phyloP scores from a whole-genome alignment of 306 rosid genomes.

The Sechiopsis laciniata region DNA sequence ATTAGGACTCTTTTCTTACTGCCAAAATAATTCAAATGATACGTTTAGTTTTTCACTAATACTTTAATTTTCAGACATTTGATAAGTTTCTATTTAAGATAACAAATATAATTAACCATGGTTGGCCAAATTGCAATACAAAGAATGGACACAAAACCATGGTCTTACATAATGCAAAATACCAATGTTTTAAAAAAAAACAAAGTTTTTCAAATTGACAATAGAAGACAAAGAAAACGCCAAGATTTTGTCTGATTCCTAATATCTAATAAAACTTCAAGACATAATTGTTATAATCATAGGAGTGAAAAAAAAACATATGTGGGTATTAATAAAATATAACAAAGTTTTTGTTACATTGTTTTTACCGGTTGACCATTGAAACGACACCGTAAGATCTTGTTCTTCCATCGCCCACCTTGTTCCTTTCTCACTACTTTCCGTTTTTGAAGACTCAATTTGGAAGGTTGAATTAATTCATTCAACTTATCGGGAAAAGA shows the following conservation, averaged over 20 bases:
- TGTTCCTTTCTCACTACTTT: conserved; percentile 14
- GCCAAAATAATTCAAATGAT: no score
- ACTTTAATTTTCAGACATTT: background rate
- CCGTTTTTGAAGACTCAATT: background rate
- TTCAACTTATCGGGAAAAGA: no score
- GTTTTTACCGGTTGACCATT: background rate
- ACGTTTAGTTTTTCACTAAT: no score
- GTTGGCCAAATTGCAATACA: background rate
- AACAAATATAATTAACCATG: no score
- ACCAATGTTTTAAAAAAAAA: background rate
- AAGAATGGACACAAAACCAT: background rate
- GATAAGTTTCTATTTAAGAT: background rate
- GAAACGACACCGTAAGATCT: background rate
- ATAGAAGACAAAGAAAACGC: conserved; percentile 1
- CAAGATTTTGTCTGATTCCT: no score
- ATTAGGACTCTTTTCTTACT: no score
- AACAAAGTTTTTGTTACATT: background rate
- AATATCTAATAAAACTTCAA: no score
- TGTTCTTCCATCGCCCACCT: background rate
- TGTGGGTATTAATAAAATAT: background rate
- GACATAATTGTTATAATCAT: no score
- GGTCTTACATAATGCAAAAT: background rate
- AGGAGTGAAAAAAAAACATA: no score
- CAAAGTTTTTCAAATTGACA: background rate
- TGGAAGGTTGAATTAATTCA: background rate